phyloP scores from a whole-genome alignment of 1,284 basidiomycete species.

The Peniophora sp. region DNA sequence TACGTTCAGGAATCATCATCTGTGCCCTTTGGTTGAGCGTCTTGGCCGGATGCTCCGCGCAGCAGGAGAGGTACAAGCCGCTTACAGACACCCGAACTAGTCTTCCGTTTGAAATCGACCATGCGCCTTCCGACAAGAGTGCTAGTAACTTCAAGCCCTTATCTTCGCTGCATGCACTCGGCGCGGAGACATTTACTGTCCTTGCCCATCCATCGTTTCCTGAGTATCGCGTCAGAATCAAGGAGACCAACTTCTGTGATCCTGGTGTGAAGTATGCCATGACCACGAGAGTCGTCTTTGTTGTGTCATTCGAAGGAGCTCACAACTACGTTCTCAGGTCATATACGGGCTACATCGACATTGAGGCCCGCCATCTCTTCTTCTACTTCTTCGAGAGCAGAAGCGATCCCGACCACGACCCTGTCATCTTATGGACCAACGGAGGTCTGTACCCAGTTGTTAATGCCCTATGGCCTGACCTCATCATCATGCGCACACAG shows the following conservation, averaged over 20 bases:
- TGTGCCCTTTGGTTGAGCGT: too few relatives aligned
- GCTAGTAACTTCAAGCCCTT: constrained; percentile 5
- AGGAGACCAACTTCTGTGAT: constrained; percentile 14
- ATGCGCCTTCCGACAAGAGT: too few relatives aligned
- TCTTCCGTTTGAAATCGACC: too few relatives aligned
- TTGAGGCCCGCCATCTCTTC: constrained; percentile 45
- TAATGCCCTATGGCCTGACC: neutral
- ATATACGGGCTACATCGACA: constrained; percentile 55
- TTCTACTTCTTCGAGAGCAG: constrained; percentile 38
- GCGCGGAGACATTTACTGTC: constrained; percentile 7
- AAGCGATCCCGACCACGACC: constrained; percentile 38
- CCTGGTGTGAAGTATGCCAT: constrained; percentile 9
- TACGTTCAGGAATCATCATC: too few relatives aligned
- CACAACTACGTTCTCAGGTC: constrained; percentile 4
- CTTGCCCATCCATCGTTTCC: constrained; percentile 11
- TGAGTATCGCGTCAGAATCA: constrained; percentile 10
- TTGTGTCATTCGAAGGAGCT: too few relatives aligned
- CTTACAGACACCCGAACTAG: too few relatives aligned
- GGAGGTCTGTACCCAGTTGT: constrained; percentile 23
- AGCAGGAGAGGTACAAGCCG: too few relatives aligned
- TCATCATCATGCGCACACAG: constrained; percentile 14
- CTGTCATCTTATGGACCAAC: constrained; percentile 56
- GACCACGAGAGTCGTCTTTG: too few relatives aligned
- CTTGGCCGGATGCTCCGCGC: too few relatives aligned
- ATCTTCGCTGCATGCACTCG: constrained; percentile 5